Conservation (phyloP, 768 basidiomycete genomes). For the Naganishia vishniacii region DNA sequence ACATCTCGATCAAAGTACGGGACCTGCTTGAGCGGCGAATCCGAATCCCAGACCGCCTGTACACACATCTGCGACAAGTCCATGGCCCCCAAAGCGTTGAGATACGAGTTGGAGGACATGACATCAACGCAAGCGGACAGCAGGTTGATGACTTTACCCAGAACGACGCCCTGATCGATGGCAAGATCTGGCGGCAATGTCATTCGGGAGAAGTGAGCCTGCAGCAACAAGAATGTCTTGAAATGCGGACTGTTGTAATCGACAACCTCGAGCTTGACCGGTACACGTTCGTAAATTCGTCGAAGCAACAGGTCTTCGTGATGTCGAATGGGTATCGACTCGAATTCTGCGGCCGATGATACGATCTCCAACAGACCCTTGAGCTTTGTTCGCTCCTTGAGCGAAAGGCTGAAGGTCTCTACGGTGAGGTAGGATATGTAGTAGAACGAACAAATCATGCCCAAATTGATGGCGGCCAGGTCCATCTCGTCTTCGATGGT, state of each 20-base stretch:
- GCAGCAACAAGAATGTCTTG: conserved; percentile 94
- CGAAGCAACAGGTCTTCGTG: conserved; percentile 74
- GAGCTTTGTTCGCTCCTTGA: conserved; percentile 93
- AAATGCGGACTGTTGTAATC: conserved; percentile 95
- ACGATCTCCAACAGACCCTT: conserved; percentile 95
- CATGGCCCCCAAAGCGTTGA: conserved; percentile 93
- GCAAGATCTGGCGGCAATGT: conserved; percentile 87
- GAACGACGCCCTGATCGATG: conserved; percentile 78
- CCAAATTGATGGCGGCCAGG: conserved; percentile 71
- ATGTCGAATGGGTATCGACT: conserved; percentile 85
- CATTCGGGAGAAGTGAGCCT: conserved; percentile 92
- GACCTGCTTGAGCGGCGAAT: conserved; percentile 89
- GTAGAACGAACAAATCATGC: conserved; percentile 78
- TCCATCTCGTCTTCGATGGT: conserved; percentile 90
- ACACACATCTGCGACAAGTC: conserved; percentile 98
- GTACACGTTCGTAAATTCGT: conserved; percentile 90
- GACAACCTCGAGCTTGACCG: conserved; percentile 72
- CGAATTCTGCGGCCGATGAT: conserved; percentile 94
- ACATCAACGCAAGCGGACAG: conserved; percentile 94
- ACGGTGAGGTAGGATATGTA: conserved; percentile 75
- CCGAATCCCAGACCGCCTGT: conserved; percentile 95
- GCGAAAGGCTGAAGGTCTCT: conserved; percentile 89
- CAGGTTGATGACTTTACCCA: conserved; percentile 84
- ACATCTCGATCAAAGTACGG: conserved; percentile 93
- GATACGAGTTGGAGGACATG: conserved; percentile 93